Base-by-base conservation (phyloP, 306 rosid species). In the Mimosa bimucronata region DNA sequence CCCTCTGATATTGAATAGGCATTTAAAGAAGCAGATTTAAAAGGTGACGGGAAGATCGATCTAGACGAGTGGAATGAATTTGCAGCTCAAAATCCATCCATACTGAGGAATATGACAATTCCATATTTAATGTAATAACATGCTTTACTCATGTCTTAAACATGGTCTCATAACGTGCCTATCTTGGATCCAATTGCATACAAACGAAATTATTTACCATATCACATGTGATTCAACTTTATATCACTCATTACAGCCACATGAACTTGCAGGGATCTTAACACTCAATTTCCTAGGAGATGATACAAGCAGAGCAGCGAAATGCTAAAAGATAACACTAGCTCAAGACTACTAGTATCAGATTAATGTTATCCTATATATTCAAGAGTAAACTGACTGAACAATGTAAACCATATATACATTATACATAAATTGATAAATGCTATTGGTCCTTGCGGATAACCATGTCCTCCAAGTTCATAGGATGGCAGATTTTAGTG, bases 401-500 rank as follows among this genome's bases (percentile, higher is more conserved):
- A 61, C 82, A 69, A 52, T 71, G 0, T 57, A 31, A 21, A 31
- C 52, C 58, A 66, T 66, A 65, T 70, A 34, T 85, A 66, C 82
- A 23, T 41, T 74, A 42, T 85, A 66, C 84, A 69, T 5, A 68
- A 23, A 19, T 69, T 69, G 74, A 14, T 30, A 25, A 34, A 81
- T 85, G 80, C 73, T 38, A 80, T 64, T 79, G 38, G 86, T 77
- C 46, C 79, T 76, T 74, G 37, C 7, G 48, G 37, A 10, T 74
- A 31, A 94, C 79, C 85, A 94, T 85, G 64, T 89, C 97, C 89
- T 87, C 74, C 86, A 92, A 77, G 79, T 92, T 88, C 92, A 81
- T 90, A 29, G 94, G 97, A 85, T 89, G 86, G 74, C 97, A 94
- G 92, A 89, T 90, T 73, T 83, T 83, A 8, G 97, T 70, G 76